Evolutionary conservation across 2,329 filamentous ascomycete genomes (phyloP), one percentile per base, ranked within the genome.

Genomic region (Lachnellula cervina): DNA sequence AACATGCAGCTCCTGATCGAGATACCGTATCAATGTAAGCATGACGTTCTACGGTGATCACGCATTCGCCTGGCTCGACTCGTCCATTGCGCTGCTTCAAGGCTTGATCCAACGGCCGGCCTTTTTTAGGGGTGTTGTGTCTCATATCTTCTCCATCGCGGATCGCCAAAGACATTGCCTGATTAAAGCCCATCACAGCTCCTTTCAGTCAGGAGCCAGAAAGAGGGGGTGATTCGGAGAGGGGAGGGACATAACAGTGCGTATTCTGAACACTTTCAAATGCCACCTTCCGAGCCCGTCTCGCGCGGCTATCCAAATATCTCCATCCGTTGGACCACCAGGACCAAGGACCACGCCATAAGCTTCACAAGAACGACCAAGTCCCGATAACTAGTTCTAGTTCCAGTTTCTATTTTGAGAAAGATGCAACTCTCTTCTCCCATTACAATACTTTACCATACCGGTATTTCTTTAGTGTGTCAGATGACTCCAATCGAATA

Each of bases 281-380:
- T 23, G 13, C 21, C 49, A 44, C 38, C 25, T 42, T 42, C 9
- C 37, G 3, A 35, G 21, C 19, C 35, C 48, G 40, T 45, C 38
- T 52, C 23, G 38, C 40, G 49, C 49, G 49, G 49, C 21, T 52
- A 25, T 52, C n/a, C 34, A 34, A 44, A 52, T 34, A 52, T 34
- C 17, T 17, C 11, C 11, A 13, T 17, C n/a, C 4, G n/a, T n/a
- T 17, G 19, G 32, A 23, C 37, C 34, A 13, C 35, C 25, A 23
- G 28, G 21, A 28, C n/a, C 44, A 46, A 46, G 44, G 44, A 46
- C 44, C 44, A 17, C 28, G 44, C 44, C 44, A 32, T 46, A 25
- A 46, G 21, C n/a, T 25, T 46, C 28, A 32, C 21, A 23, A 23
- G 21, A 23, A 23, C 21, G 21, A 23, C 21, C 2, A 23, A 23